Evolutionary conservation across 345 rosid species (phyloP).

Genomic region (Carallia brachiata): DNA sequence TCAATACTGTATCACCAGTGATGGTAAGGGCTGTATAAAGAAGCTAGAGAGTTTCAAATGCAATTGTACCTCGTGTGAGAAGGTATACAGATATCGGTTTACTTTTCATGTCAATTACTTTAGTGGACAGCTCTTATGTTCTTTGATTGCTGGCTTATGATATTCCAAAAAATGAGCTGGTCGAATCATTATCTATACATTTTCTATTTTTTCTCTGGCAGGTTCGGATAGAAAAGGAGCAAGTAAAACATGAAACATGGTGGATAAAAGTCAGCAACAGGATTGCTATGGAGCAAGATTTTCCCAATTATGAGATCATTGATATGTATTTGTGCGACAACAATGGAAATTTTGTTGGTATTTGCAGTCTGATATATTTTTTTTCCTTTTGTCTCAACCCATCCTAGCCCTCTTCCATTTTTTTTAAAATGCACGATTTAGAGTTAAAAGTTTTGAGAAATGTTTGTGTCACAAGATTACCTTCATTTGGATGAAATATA

Average conservation of each 20-base stretch:
- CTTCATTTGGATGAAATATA: too few species aligned
- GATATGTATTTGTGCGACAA: constrained; percentile 55
- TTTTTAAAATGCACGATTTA: too few species aligned
- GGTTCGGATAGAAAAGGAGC: constrained; percentile 57
- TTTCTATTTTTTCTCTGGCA: constrained; percentile 23
- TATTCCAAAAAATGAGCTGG: neutral
- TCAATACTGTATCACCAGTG: constrained; percentile 43
- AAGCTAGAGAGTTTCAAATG: constrained; percentile 66
- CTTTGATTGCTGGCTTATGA: neutral
- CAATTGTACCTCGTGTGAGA: constrained; percentile 54
- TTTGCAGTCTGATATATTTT: neutral
- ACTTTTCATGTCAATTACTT: neutral
- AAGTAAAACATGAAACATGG: constrained; percentile 59
- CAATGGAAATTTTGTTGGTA: constrained; percentile 52
- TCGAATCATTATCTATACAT: neutral
- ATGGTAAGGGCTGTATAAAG: constrained; percentile 50
- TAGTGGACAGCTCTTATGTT: neutral
- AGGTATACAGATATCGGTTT: constrained; percentile 33
- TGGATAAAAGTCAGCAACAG: constrained; percentile 64
- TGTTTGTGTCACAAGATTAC: too few species aligned
- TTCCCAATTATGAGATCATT: constrained; percentile 69
- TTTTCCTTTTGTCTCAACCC: neutral
- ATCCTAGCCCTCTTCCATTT: too few species aligned
- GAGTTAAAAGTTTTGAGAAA: too few species aligned
- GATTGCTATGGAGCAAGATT: constrained; percentile 52